phyloP scores from a whole-genome alignment of 176 grass and related monocot species.

The Oryza longistaminata region DNA sequence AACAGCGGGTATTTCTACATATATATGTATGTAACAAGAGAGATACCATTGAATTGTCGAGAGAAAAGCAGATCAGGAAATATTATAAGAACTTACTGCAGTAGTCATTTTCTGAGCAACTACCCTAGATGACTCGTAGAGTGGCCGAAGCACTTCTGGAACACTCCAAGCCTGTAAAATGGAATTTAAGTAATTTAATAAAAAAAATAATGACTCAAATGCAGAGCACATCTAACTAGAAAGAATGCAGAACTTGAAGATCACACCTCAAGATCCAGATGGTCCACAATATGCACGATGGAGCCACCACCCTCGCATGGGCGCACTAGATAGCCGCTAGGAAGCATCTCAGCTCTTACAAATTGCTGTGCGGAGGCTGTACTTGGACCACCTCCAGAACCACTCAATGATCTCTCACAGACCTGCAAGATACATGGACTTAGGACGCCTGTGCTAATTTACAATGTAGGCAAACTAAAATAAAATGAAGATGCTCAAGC shows the following conservation, averaged over 20 bases:
- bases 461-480: not conserved
- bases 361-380: slow-evolving; percentile 75
- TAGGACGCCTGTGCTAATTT: not conserved
- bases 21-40: not conserved
- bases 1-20: not conserved
- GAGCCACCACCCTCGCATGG: slow-evolving; percentile 86
- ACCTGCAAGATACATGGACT: slow-evolving; percentile 52
- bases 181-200: slow-evolving; percentile 21
- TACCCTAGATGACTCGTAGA: slow-evolving; percentile 87
- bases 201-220: not conserved
- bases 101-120: slow-evolving; percentile 99
- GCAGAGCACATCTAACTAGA: not conserved
- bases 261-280: slow-evolving; percentile 90
- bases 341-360: slow-evolving; percentile 95
- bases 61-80: not conserved
- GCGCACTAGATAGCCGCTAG: slow-evolving; percentile 93
- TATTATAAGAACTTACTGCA: slow-evolving; percentile 58
- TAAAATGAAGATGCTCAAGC: slow-evolving; percentile 12
- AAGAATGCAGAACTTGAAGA: slow-evolving; percentile 3
- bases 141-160: slow-evolving; percentile 91
- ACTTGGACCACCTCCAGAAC: slow-evolving; percentile 73
- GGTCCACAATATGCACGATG: slow-evolving; percentile 97
- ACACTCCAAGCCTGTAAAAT: slow-evolving; percentile 83
- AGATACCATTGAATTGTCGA: slow-evolving; percentile 5
- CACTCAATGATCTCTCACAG: slow-evolving; percentile 95